These are phyloP conservation scores for Porphyridium purpureum DNA, from an alignment of 23 red algal genomes.

Conservation along the genomic window DNA sequence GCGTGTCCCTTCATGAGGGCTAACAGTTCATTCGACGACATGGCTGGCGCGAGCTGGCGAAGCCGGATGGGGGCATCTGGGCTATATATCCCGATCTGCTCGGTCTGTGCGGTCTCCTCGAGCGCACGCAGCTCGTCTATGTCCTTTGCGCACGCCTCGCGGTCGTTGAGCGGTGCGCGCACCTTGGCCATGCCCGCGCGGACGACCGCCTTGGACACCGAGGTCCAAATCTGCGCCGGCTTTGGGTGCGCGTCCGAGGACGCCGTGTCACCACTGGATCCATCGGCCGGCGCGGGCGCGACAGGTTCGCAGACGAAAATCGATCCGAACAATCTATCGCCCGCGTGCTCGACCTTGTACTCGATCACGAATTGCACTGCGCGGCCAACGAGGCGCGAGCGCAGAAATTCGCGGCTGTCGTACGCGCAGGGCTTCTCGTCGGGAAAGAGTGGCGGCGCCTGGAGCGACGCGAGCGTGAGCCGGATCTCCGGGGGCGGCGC, in stretches of 20 bases:
- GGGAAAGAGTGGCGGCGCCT: constrained; percentile 22
- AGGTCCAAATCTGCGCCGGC: too few relatives aligned
- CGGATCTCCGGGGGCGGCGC: constrained; percentile 76
- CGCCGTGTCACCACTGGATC: background rate
- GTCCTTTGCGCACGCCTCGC: constrained; percentile 28
- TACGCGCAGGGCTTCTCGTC: constrained; percentile 54
- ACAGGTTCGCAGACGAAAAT: background rate
- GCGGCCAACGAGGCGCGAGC: constrained; percentile 31
- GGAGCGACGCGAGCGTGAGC: constrained; percentile 36
- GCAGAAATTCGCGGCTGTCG: constrained; percentile 32
- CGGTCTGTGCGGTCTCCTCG: constrained; percentile 38
- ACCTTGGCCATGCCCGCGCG: constrained; percentile 24
- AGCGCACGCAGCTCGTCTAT: constrained; percentile 31
- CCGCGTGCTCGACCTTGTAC: constrained; percentile 19
- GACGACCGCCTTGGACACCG: constrained; percentile 24
- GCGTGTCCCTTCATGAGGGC: constrained; percentile 9
- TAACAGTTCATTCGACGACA: constrained; percentile 4
- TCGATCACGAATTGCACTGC: constrained; percentile 58
- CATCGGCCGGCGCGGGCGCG: background rate
- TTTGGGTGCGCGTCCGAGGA: too few relatives aligned
- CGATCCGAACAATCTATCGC: constrained; percentile 25
- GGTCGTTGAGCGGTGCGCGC: constrained; percentile 12
- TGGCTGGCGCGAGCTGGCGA: constrained; percentile 5
- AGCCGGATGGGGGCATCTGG: constrained; percentile 7
- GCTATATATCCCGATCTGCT: constrained; percentile 24